Evolutionary conservation across 768 basidiomycete species (phyloP).

Genomic region (Mrakia gelida): DNA sequence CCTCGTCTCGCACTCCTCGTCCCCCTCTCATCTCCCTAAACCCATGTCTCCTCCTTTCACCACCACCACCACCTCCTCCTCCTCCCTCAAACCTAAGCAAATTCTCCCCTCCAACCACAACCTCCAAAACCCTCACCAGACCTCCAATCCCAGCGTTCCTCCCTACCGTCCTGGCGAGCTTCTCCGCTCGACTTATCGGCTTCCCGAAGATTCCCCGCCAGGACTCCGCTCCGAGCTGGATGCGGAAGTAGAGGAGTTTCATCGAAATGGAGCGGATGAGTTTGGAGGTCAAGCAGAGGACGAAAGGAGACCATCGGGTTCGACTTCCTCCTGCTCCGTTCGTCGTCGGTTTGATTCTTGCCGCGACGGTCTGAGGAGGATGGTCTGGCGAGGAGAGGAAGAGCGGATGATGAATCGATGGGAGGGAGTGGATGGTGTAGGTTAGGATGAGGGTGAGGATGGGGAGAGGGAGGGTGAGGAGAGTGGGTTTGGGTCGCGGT

Average conservation of each 20-base stretch:
- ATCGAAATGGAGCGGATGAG: slow-evolving; percentile 3
- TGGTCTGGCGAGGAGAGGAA: background rate
- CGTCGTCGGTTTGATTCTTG: no score
- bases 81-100: background rate
- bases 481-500: background rate
- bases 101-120: background rate
- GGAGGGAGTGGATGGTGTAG: background rate
- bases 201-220: background rate
- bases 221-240: background rate
- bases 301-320: background rate
- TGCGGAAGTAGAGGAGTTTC: background rate
- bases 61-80: background rate
- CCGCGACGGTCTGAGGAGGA: background rate
- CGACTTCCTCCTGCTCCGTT: background rate
- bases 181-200: background rate
- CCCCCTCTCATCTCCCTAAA: background rate
- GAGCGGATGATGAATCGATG: background rate
- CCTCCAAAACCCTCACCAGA: slow-evolving; percentile 4
- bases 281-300: background rate
- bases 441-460: slow-evolving; percentile 4
- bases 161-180: background rate
- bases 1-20: background rate
- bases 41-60: background rate
- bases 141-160: slow-evolving; percentile 9
- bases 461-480: background rate